Base-by-base conservation (phyloP, 495 filamentous ascomycete species). In the Hyphodiscus hymeniophilus region DNA sequence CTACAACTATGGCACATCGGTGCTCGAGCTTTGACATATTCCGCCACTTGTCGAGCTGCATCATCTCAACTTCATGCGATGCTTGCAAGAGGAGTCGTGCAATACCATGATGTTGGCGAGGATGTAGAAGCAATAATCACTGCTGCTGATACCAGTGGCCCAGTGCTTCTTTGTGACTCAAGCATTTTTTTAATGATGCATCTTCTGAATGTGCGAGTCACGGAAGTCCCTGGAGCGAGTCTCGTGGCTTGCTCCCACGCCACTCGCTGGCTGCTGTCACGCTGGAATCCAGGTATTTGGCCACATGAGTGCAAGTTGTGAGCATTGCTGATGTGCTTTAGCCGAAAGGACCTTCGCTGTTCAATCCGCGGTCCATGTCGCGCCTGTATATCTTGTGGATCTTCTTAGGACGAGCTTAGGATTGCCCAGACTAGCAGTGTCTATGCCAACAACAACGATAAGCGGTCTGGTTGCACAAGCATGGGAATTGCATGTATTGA, bases 91-190 rank as follows among this genome's bases (percentile, higher is more conserved):
- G 69, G 79, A 4, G 64, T 89, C 12, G 61, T 94, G 30, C 66
- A 79, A 7, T 80, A 84, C 50, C 71, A 80, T 24, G 65, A 75
- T 34, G 64, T 85, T 23, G 71, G 76, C 13, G 74, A 84, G 41
- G 72, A 78, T 31, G 70, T 82, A 35, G 80, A 81, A 48, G 75
- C 75, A 30, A 84, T 92, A 57, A 68, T 92, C 30, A 71, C 75
- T 7, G 82, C 83, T 13, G 77, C 83, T 42, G 88, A 89, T 50
- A 69, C 92, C 36, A 89, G 82, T 60, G 89, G 89, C 0, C 94
- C 90, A 2, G 81, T 81, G 17, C 59, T 80, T 17, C 69, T 94
- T n/a, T 79, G 82, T 5, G 92, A 96, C 58, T 77, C 86, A 23
- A 80, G 85, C 22, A 63, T 91, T n/a, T 71, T 70, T 2, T 60